These are phyloP conservation scores for Brettanomyces anomalus DNA, from an alignment of 805 yeast genomes.

Conservation along the genomic window DNA sequence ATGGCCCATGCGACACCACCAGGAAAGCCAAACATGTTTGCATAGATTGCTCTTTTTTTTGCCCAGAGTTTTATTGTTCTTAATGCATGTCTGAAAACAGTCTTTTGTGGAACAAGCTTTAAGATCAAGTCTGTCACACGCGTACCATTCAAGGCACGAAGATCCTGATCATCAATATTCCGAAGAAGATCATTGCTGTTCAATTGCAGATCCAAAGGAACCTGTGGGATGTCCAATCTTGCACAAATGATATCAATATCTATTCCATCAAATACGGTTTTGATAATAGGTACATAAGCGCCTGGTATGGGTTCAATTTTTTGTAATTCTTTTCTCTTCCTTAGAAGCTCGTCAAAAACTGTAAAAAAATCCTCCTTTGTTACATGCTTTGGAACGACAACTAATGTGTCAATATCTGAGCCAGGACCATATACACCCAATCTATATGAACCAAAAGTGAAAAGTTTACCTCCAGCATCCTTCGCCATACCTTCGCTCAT, in stretches of 20 bases:
- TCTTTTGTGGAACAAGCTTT: constrained; percentile 82
- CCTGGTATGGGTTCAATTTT: constrained; percentile 93
- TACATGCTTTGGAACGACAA: constrained; percentile 97
- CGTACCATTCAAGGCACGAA: constrained; percentile 89
- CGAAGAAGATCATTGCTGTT: constrained; percentile 78
- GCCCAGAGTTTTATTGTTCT: constrained; percentile 97
- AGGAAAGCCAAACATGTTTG: constrained; percentile 93
- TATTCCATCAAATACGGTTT: constrained; percentile 81
- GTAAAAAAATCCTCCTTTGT: constrained; percentile 82
- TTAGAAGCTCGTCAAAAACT: constrained; percentile 63
- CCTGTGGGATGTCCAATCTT: constrained; percentile 70
- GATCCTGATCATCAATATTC: constrained; percentile 85
- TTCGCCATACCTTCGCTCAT: constrained; percentile 97
- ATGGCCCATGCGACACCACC: constrained; percentile 99
- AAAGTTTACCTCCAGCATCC: constrained; percentile 97
- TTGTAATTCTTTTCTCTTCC: constrained; percentile 72
- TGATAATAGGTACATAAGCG: constrained; percentile 96
- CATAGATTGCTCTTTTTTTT: constrained; percentile 87
- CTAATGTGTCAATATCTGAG: constrained; percentile 91
- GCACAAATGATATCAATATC: constrained; percentile 90
- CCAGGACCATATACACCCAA: constrained; percentile 98
- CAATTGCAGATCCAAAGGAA: constrained; percentile 65
- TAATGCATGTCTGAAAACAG: constrained; percentile 85
- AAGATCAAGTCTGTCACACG: constrained; percentile 94
- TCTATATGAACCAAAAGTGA: constrained; percentile 90